Conservation (phyloP, 2,329 filamentous ascomycete species). For the Colletotrichum tanaceti region DNA sequence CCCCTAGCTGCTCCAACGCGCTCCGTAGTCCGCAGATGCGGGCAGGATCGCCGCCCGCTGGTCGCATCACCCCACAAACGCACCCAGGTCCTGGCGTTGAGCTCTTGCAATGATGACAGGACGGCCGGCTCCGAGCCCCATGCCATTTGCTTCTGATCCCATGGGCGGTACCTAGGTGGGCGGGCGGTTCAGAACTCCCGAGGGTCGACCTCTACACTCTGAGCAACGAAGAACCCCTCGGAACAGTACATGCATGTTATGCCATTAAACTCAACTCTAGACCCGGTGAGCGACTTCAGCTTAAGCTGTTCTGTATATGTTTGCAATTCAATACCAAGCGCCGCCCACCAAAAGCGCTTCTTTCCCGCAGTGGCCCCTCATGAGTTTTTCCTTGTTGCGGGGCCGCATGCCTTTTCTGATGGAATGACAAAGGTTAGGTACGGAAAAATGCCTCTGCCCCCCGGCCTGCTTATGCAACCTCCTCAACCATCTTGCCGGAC, state of each 20-base stretch:
- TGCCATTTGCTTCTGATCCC: background rate
- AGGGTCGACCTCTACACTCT: background rate
- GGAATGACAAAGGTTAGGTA: background rate
- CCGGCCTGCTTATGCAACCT: conserved; percentile 56
- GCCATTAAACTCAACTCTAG: conserved; percentile 11
- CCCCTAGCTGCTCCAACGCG: background rate
- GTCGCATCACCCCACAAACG: conserved; percentile 10
- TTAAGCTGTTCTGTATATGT: conserved; percentile 1
- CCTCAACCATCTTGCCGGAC: conserved; percentile 65
- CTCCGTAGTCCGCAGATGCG: background rate
- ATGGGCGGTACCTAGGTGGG: background rate
- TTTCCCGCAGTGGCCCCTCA: background rate
- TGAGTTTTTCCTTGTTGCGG: background rate
- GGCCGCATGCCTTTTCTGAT: background rate
- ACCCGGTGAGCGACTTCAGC: background rate
- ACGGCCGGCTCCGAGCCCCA: conserved; percentile 4
- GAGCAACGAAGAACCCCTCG: background rate
- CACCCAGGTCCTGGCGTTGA: background rate
- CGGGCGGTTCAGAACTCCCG: background rate
- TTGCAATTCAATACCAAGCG: conserved; percentile 15
- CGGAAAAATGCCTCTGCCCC: background rate
- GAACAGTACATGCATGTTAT: background rate
- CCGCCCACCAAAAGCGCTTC: background rate
- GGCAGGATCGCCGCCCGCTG: conserved; percentile 2
- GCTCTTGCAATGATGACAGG: conserved; percentile 5